Evolutionary conservation across 345 rosid species (phyloP).

Genomic region (Linum trigynum): DNA sequence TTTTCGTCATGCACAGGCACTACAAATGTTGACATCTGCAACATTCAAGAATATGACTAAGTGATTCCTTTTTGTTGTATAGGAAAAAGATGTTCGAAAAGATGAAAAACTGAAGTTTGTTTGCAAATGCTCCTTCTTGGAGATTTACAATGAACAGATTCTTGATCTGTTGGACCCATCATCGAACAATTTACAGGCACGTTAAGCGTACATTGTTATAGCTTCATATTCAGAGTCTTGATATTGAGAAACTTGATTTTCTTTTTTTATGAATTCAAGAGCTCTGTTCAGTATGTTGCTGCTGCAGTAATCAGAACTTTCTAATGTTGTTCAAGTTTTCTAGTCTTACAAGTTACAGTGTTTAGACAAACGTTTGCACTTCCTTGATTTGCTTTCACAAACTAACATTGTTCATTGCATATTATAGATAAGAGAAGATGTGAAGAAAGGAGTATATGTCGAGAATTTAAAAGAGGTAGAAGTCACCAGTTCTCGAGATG

Average conservation of each 20-base stretch:
- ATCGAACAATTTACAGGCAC: constrained; percentile 66
- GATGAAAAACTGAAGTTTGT: constrained; percentile 72
- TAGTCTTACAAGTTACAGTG: background rate
- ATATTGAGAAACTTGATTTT: background rate
- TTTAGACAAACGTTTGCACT: background rate
- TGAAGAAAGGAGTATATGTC: constrained; percentile 83
- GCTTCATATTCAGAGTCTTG: background rate
- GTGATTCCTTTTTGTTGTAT: constrained; percentile 17
- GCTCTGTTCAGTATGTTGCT: background rate
- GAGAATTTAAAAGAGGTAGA: constrained; percentile 91
- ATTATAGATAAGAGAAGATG: constrained; percentile 83
- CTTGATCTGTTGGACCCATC: constrained; percentile 94
- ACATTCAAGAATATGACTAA: background rate
- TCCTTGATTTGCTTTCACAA: background rate
- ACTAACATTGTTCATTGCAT: background rate
- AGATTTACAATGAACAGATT: constrained; percentile 95
- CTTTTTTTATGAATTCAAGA: background rate
- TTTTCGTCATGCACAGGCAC: background rate
- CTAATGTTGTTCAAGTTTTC: background rate
- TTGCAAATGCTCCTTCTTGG: constrained; percentile 93
- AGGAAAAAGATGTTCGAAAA: constrained; percentile 81
- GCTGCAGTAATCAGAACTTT: background rate
- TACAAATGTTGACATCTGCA: too few species aligned
- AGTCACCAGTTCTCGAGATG: constrained; percentile 82
- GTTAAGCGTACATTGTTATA: background rate